These are phyloP conservation scores for Scedosporium dehoogii DNA, from an alignment of 2,329 filamentous ascomycete species.

Conservation along the genomic window DNA sequence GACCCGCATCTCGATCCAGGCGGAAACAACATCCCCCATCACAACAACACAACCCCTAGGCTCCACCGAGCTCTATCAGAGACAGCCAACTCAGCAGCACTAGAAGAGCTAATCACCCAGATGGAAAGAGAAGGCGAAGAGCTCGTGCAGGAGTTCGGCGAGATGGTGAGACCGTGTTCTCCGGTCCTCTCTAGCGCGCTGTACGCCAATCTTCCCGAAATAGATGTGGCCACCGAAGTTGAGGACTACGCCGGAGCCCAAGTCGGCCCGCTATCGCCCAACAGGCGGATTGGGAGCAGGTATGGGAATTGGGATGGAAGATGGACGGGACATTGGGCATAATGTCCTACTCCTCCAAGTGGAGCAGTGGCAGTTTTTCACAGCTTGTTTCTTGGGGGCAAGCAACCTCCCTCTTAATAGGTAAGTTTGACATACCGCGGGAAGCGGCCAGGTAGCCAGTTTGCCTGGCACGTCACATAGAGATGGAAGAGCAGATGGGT, in stretches of 20 bases:
- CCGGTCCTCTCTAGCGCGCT: background rate
- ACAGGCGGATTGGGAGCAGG: background rate
- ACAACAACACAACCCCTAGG: too few relatives aligned
- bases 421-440: too few relatives aligned
- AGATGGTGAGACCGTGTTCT: background rate
- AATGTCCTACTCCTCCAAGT: too few relatives aligned
- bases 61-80: too few relatives aligned
- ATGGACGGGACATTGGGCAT: background rate
- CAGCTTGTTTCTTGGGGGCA: too few relatives aligned
- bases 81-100: background rate
- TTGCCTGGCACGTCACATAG: too few relatives aligned
- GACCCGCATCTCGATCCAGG: too few relatives aligned
- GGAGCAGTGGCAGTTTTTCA: too few relatives aligned
- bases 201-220: background rate
- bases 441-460: too few relatives aligned
- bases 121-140: background rate
- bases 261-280: background rate
- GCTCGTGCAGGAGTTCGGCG: background rate
- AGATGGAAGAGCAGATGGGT: too few relatives aligned
- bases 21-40: too few relatives aligned
- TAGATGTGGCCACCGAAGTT: background rate
- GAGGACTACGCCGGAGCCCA: background rate
- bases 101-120: background rate
- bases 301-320: background rate
- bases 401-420: too few relatives aligned